Conservation (phyloP, 352 stramenopile genomes). For the Peronospora destructor region DNA sequence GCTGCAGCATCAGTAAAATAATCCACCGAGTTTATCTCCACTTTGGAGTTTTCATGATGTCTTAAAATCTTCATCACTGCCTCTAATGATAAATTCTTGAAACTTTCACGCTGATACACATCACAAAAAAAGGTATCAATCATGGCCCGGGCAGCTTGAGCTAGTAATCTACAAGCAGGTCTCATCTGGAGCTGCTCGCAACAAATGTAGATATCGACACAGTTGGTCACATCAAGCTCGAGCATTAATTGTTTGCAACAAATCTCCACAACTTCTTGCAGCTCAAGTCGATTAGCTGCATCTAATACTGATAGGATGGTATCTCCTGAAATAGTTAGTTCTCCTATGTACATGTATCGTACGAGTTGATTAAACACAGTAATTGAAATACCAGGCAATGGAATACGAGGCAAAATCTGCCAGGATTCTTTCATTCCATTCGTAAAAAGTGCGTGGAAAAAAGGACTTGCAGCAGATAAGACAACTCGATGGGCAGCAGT, state of each 20-base stretch:
- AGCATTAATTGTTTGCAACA: conserved; percentile 71
- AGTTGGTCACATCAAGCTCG: conserved; percentile 58
- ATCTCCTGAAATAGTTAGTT: conserved; percentile 45
- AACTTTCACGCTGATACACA: conserved; percentile 47
- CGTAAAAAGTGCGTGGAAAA: conserved; percentile 72
- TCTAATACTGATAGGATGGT: conserved; percentile 58
- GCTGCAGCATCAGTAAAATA: conserved; percentile 27
- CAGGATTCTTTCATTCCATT: conserved; percentile 61
- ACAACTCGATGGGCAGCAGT: conserved; percentile 59
- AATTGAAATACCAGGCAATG: conserved; percentile 46
- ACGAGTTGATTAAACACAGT: conserved; percentile 45
- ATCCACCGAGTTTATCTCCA: conserved; percentile 3
- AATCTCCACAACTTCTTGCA: conserved; percentile 57
- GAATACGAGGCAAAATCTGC: conserved; percentile 25
- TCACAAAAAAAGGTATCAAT: conserved; percentile 58
- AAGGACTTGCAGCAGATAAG: conserved; percentile 52
- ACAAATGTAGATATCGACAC: conserved; percentile 67
- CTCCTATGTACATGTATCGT: conserved; percentile 63
- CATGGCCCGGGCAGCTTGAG: conserved; percentile 50
- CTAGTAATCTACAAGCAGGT: conserved; percentile 39
- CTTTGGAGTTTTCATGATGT: conserved; percentile 20
- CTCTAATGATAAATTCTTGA: conserved; percentile 44
- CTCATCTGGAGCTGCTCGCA: conserved; percentile 52
- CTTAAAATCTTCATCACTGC: conserved; percentile 39
- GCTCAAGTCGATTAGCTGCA: conserved; percentile 64